These are phyloP conservation scores for Xylaria sp. DNA, from an alignment of 2,329 filamentous ascomycete species.

Conservation along the genomic window DNA sequence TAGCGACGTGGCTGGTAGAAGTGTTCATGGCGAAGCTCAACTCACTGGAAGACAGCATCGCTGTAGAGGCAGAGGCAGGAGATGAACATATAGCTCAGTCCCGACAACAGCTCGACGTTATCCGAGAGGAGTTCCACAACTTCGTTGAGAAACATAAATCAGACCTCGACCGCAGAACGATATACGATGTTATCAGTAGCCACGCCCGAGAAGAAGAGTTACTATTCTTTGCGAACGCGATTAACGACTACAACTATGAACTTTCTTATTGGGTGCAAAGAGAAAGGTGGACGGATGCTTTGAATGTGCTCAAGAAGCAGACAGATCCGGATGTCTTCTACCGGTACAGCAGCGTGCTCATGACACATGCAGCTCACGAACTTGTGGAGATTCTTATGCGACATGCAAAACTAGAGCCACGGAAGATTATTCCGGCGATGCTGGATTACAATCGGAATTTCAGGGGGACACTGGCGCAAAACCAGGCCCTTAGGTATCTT, in stretches of 20 bases:
- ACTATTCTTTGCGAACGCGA: conserved; percentile 86
- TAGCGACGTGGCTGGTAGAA: conserved; percentile 94
- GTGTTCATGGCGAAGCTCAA: conserved; percentile 98
- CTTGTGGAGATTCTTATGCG: conserved; percentile 96
- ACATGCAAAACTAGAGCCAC: conserved; percentile 83
- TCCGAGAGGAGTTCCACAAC: conserved; percentile 84
- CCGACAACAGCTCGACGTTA: conserved; percentile 73
- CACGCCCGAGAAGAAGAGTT: conserved; percentile 95
- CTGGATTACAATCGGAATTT: conserved; percentile 90
- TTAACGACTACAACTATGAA: conserved; percentile 94
- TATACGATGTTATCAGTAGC: conserved; percentile 94
- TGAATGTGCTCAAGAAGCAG: conserved; percentile 91
- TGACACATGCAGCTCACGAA: conserved; percentile 85
- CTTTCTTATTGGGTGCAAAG: conserved; percentile 97
- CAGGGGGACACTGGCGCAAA: conserved; percentile 74
- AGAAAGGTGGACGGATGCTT: conserved; percentile 88
- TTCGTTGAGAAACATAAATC: conserved; percentile 86
- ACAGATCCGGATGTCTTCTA: conserved; percentile 94
- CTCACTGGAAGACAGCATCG: conserved; percentile 90
- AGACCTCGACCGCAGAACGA: conserved; percentile 89
- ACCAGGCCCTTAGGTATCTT: conserved; percentile 93
- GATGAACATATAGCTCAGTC: conserved; percentile 76
- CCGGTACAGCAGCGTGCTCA: conserved; percentile 95
- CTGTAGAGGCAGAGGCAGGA: conserved; percentile 86
- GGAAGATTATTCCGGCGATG: conserved; percentile 90